Percentiles rank a stretch among this genome's conserved stretches.
Evolutionary conservation across 2,329 filamentous ascomycete species (phyloP).

Genomic region (Ophiostoma tasmaniense): DNA sequence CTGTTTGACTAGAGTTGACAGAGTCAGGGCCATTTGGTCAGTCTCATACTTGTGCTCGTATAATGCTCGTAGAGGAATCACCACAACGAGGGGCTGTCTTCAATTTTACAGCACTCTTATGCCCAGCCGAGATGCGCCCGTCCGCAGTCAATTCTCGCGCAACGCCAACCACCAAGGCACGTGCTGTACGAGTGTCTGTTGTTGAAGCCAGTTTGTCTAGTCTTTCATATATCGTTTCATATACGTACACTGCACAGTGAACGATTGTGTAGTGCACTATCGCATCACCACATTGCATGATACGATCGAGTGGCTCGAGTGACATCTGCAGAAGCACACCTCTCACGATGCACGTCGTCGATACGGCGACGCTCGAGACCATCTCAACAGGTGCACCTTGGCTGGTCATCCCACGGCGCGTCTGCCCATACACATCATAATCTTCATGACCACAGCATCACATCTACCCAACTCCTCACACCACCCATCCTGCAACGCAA

Average conservation of each 20-base stretch:
- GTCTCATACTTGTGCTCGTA: no score
- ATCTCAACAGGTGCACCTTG: no score
- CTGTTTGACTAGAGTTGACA: not conserved
- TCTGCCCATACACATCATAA: not conserved
- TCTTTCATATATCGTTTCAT: no score
- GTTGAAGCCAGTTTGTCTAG: no score
- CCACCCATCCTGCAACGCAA: not conserved
- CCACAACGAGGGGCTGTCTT: no score
- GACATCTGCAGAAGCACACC: not conserved
- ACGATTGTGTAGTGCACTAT: no score
- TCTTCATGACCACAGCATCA: not conserved
- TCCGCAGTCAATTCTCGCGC: not conserved
- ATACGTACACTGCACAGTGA: not conserved
- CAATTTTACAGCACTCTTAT: no score
- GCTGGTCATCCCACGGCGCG: not conserved
- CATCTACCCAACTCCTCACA: not conserved
- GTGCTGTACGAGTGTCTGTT: not conserved
- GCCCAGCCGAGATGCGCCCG: not conserved
- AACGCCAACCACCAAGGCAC: not conserved
- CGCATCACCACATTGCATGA: no score
- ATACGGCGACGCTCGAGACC: no score
- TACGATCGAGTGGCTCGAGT: not conserved
- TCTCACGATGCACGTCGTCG: no score
- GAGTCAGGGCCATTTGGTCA: no score
- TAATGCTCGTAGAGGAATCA: no score